phyloP scores from a whole-genome alignment of 2,329 filamentous ascomycete species.

The Colletotrichum graminicola region DNA sequence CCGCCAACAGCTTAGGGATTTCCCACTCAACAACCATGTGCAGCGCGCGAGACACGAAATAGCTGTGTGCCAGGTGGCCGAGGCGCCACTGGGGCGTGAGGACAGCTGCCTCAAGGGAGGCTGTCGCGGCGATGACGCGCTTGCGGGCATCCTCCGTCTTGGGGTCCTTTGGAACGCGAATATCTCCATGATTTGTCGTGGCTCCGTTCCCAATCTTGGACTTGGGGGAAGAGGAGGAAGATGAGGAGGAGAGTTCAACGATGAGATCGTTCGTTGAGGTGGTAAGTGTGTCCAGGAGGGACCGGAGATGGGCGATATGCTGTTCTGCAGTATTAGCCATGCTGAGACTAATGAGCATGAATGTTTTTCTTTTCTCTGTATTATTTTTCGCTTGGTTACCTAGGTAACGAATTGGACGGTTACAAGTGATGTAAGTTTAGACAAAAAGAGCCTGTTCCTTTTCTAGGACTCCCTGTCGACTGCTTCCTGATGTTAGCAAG shows the following conservation, averaged over 20 bases:
- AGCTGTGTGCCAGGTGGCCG: slow-evolving; percentile 27
- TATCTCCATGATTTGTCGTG: background rate
- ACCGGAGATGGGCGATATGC: background rate
- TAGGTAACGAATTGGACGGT: background rate
- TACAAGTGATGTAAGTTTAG: background rate
- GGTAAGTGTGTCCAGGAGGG: slow-evolving; percentile 17
- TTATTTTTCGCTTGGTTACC: background rate
- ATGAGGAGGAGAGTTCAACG: slow-evolving; percentile 17
- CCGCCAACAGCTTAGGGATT: slow-evolving; percentile 23
- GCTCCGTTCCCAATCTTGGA: background rate
- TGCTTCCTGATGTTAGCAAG: background rate
- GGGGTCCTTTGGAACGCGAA: slow-evolving; percentile 1
- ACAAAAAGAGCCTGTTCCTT: background rate
- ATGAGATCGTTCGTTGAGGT: slow-evolving; percentile 31
- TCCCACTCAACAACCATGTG: slow-evolving; percentile 37
- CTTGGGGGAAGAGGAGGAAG: background rate
- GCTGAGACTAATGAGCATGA: no score
- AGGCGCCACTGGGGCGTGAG: slow-evolving; percentile 36
- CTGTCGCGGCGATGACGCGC: slow-evolving; percentile 24
- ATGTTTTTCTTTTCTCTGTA: no score
- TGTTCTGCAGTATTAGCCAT: no score
- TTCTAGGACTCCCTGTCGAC: background rate
- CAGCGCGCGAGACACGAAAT: slow-evolving; percentile 31
- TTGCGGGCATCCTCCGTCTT: slow-evolving; percentile 25
- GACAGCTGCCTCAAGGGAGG: slow-evolving; percentile 25